Evolutionary conservation across 2,329 filamentous ascomycete genomes (phyloP).

Genomic region (Pseudogymnoascus sp.): DNA sequence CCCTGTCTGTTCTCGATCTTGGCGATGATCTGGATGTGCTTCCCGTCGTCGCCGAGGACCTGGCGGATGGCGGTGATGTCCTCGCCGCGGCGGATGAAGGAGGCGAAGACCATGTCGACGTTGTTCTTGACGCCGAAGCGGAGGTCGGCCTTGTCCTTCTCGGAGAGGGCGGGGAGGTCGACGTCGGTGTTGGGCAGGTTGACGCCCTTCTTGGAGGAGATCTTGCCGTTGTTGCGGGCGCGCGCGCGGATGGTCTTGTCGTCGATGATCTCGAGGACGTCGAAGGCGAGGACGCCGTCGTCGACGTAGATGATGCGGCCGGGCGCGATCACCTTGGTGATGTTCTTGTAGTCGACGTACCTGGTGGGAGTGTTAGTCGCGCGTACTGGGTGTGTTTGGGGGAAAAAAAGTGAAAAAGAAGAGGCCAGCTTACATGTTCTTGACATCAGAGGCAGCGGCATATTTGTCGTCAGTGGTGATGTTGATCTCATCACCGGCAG

Average conservation of each 20-base stretch:
- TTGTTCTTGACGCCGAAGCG: constrained; percentile 96
- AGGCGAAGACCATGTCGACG: constrained; percentile 98
- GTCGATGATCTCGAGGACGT: constrained; percentile 80
- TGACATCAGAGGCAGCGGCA: constrained; percentile 69
- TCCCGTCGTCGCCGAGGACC: constrained; percentile 83
- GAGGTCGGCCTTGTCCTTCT: constrained; percentile 95
- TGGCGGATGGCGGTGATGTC: constrained; percentile 90
- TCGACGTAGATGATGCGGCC: constrained; percentile 97
- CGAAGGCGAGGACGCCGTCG: constrained; percentile 93
- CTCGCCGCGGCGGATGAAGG: constrained; percentile 89
- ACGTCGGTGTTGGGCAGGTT: constrained; percentile 98
- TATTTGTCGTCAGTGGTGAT: constrained; percentile 96
- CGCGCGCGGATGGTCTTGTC: constrained; percentile 79
- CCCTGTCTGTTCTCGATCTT: constrained; percentile 99
- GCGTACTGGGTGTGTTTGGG: background rate
- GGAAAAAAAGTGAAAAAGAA: background rate
- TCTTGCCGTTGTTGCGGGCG: constrained; percentile 95
- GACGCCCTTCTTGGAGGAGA: constrained; percentile 98
- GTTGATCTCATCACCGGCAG: constrained; percentile 77
- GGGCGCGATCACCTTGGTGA: constrained; percentile 89
- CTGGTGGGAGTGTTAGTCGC: constrained; percentile 39
- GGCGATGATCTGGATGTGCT: constrained; percentile 97
- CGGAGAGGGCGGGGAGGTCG: constrained; percentile 90
- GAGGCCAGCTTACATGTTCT: constrained; percentile 70
- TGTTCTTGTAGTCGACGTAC: constrained; percentile 99